Evolutionary conservation across 805 yeast genomes (phyloP), one percentile per base, ranked within the genome.

Genomic region (Pichia insulana): DNA sequence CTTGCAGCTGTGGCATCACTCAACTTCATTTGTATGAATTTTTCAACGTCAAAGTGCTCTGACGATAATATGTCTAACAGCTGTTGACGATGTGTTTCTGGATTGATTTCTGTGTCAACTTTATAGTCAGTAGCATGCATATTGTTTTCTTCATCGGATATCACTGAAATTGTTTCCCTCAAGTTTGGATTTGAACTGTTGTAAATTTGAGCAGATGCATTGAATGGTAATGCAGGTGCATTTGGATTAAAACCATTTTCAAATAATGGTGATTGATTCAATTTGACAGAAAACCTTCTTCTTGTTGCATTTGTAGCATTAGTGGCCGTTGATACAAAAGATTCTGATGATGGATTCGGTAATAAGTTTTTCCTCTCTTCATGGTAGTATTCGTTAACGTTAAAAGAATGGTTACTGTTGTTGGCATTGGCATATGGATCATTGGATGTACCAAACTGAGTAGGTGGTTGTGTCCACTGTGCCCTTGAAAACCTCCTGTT

Each of bases 1-100:
- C 80, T 83, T 1, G 75, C 61, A 2, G 89, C 90, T 7, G 82
- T 74, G 1, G 87, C 85, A 47, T 76, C 73, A 10, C 76, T 65
- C 46, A 85, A 57, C 42, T 76, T 73, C 12, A 64, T 55, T 11
- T 68, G 67, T 3, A 78, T 71, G 52, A 69, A 78, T 2, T 51
- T 43, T 19, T 66, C 67, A 1, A 82, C 76, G 48, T 74, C 67
- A 48, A 73, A 76, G 3, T 59, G 47, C 2, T 67, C 64, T 30
- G 63, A 64, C 3, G 70, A 57, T 15, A 74, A 52, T 30, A 66
- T 55, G 19, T 59, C 52, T 35, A 70, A 55, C 44, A 40, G 9
- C 6, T n/a, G 13, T 20, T 22, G 40, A 12, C 36, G 34, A 15
- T 39, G 10, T 36, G 25, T 13, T 8, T 16, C 37, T 4, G 15